Evolutionary conservation across 2,329 filamentous ascomycete genomes (phyloP), one percentile per base, ranked within the genome.

Genomic region (Harringtonia lauricola): DNA sequence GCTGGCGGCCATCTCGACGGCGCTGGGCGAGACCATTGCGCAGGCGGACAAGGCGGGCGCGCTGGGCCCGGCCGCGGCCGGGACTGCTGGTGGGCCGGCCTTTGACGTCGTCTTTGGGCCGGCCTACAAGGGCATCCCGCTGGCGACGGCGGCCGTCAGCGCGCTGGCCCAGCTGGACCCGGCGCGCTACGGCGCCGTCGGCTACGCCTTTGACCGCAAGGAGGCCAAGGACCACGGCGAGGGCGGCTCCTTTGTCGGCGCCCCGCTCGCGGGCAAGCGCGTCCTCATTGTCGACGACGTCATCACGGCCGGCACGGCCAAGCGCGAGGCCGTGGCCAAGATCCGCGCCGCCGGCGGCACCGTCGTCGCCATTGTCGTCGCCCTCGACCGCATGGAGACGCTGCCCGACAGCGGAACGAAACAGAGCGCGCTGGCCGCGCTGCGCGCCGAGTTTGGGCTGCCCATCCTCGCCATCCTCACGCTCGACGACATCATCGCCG

Each of bases 151-250:
- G 3, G 82, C 66, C 36, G 67, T 64, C 57, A 60, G 64, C 8
- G 64, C 62, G 29, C 67, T 66, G 36, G 54, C 53, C 6, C 56
- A 60, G 7, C 58, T 52, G 9, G 62, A 61, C 36, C 46, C 48
- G 17, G 46, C 34, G 15, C 50, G 26, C 61, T 92, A 83, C 64
- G 77, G 76, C 44, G 65, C 72, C 36, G 71, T 85, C 45, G 86
- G 81, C 57, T 96, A 95, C 67, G 82, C 81, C 29, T 96, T 94
- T 67, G 94, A 96, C 66, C 79, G 92, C 57, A 96, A 96, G 67
- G 92, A 96, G 67, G 85, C 82, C 56, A 96, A 96, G 71, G 85
- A 87, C 57, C 90, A 96, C 62, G 90, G 92, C 36, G 92, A 98
- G 65, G 90, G 90, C 29, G 90, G 92, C 36, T 84, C 78, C 60